Conservation (phyloP, 495 filamentous ascomycete genomes). For the Hypoxylon lienhwacheense region DNA sequence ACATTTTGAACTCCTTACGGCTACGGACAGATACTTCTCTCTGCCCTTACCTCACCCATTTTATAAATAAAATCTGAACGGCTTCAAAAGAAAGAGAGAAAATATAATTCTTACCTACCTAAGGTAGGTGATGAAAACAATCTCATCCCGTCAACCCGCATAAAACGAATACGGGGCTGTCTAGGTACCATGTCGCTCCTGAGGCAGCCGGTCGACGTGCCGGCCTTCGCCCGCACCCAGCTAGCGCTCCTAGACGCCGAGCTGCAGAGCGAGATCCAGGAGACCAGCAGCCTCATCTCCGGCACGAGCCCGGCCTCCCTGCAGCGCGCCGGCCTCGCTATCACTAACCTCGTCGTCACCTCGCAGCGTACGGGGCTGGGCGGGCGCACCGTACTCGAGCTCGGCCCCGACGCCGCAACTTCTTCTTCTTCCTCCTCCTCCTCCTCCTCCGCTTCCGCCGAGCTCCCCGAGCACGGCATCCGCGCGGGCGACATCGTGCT, state of each 20-base stretch:
- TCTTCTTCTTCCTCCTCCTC: too few species aligned
- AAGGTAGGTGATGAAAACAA: background rate
- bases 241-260: conserved; percentile 76
- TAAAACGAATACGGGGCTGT: background rate
- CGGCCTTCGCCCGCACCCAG: conserved; percentile 76
- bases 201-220: conserved; percentile 59
- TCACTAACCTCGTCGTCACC: conserved; percentile 75
- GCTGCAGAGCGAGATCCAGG: conserved; percentile 74
- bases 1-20: conserved; percentile 8
- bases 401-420: conserved; percentile 69
- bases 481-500: conserved; percentile 85
- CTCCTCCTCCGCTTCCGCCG: conserved; percentile 42
- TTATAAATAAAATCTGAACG: too few species aligned
- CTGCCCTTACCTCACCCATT: too few species aligned
- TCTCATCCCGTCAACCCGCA: background rate
- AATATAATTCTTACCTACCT: too few species aligned
- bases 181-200: conserved; percentile 45
- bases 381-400: conserved; percentile 82
- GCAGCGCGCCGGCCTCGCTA: conserved; percentile 81
- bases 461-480: conserved; percentile 79
- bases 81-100: too few species aligned
- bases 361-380: conserved; percentile 89
- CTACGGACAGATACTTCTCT: background rate
- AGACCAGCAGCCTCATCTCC: conserved; percentile 70
- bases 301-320: conserved; percentile 71